Evolutionary conservation across 371 early-diverging fungal species (phyloP).

Genomic region (Lichtheimia ornata): DNA sequence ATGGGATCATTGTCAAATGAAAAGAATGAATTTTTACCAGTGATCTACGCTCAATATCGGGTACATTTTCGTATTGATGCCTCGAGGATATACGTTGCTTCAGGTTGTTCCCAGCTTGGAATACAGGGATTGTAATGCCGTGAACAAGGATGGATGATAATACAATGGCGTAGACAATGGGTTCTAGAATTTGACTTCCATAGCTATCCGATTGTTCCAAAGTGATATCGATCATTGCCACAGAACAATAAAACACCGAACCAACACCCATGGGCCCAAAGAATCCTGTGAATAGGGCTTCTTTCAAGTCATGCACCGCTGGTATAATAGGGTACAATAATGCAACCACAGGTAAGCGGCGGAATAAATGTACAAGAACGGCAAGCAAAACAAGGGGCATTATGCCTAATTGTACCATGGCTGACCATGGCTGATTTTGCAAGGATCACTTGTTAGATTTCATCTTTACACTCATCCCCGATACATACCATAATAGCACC

Average conservation of each 20-base stretch:
- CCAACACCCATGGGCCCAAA: constrained; percentile 93
- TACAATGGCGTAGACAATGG: constrained; percentile 70
- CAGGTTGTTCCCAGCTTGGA: not conserved
- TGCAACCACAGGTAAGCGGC: constrained; percentile 80
- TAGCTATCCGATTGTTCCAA: constrained; percentile 17
- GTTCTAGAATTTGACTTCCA: constrained; percentile 43
- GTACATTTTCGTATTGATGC: too few species aligned
- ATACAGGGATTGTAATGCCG: constrained; percentile 74
- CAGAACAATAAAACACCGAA: constrained; percentile 76
- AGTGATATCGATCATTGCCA: constrained; percentile 42
- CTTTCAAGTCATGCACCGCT: constrained; percentile 63
- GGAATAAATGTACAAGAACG: constrained; percentile 69
- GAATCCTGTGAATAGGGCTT: constrained; percentile 92
- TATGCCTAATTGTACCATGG: constrained; percentile 52
- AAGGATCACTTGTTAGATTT: not conserved
- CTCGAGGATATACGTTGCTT: too few species aligned
- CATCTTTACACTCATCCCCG: not conserved
- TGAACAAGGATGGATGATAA: constrained; percentile 75
- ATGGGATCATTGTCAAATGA: too few species aligned
- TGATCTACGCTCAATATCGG: too few species aligned
- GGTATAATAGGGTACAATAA: constrained; percentile 67
- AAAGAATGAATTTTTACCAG: too few species aligned
- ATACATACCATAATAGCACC: constrained; percentile 70
- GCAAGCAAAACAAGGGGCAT: constrained; percentile 66
- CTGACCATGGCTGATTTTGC: constrained; percentile 62